Evolutionary conservation across 192 early-diverging fungal genomes (phyloP).

Genomic region (Powellomyces hirtus): DNA sequence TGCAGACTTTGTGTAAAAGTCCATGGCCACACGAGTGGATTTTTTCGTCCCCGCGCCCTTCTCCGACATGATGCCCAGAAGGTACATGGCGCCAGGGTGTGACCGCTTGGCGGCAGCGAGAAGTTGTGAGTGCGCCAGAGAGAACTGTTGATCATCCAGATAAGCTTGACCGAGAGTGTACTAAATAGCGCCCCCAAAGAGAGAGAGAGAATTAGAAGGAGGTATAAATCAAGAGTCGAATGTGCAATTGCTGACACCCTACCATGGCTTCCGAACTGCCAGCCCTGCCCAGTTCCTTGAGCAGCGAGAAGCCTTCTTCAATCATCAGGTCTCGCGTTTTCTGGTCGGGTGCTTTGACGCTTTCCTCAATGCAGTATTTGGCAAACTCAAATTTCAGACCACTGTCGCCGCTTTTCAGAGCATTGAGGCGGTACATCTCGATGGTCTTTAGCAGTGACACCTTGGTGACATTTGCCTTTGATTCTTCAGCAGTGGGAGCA

Average conservation of each 20-base stretch:
- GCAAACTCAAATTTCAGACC: constrained; percentile 69
- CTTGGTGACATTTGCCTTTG: constrained; percentile 5
- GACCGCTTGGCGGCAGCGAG: constrained; percentile 68
- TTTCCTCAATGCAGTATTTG: constrained; percentile 29
- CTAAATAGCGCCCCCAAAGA: too few species aligned
- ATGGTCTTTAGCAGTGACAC: constrained; percentile 13
- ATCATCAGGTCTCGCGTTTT: constrained; percentile 46
- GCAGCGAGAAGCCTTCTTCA: constrained; percentile 67
- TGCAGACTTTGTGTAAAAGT: constrained; percentile 73
- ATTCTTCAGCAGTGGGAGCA: neutral
- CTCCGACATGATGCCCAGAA: constrained; percentile 65
- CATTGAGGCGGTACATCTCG: constrained; percentile 57
- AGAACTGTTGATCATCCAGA: constrained; percentile 51
- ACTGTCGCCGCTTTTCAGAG: constrained; percentile 62
- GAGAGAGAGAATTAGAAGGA: neutral
- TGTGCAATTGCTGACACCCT: constrained; percentile 53
- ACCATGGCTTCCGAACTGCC: constrained; percentile 69
- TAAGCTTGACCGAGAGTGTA: constrained; percentile 41
- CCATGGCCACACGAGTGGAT: constrained; percentile 57
- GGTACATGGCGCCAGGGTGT: constrained; percentile 64
- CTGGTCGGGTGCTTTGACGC: neutral
- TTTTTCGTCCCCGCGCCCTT: constrained; percentile 62
- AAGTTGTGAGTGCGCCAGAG: constrained; percentile 70
- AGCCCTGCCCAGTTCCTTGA: constrained; percentile 55
- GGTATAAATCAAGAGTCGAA: constrained; percentile 43